Evolutionary conservation across 805 yeast species (phyloP).

Genomic region (Wickerhamomyces queroliae): DNA sequence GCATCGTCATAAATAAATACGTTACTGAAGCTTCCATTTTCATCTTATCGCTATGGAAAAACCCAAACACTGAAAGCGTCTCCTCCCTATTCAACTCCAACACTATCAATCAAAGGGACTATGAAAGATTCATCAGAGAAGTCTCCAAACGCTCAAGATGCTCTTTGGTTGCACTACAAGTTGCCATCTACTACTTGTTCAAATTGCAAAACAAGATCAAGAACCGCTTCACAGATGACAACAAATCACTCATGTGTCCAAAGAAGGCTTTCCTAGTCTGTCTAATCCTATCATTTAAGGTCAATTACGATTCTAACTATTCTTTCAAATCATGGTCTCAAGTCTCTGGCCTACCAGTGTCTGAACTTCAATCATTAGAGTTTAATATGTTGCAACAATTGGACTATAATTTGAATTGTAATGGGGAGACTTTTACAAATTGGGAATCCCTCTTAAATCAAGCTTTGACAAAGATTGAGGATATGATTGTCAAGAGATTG

Average conservation of each 20-base stretch:
- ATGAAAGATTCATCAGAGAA: conserved; percentile 29
- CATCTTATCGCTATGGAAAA: conserved; percentile 15
- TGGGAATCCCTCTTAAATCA: background rate
- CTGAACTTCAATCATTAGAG: conserved; percentile 50
- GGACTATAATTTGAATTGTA: conserved; percentile 46
- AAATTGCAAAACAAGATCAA: conserved; percentile 32
- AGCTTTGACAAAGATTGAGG: background rate
- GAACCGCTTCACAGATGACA: background rate
- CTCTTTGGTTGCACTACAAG: conserved; percentile 56
- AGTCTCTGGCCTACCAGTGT: conserved; percentile 56
- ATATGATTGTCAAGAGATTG: background rate
- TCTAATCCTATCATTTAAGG: conserved; percentile 68
- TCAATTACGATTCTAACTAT: conserved; percentile 66
- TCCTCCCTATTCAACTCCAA: background rate
- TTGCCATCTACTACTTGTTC: conserved; percentile 60
- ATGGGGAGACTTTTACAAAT: background rate
- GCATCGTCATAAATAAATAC: conserved; percentile 3
- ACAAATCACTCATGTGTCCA: conserved; percentile 35
- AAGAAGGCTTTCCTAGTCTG: conserved; percentile 64
- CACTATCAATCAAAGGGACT: conserved; percentile 1
- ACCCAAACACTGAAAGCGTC: conserved; percentile 3
- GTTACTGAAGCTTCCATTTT: conserved; percentile 10
- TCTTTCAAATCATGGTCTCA: conserved; percentile 68
- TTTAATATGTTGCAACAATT: conserved; percentile 43
- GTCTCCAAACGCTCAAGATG: conserved; percentile 48